Percentiles rank a stretch among this genome's conserved stretches.
These are phyloP conservation scores for Chaetomium olivaceum DNA, from an alignment of 2,329 filamentous ascomycete species.

Conservation along the genomic window DNA sequence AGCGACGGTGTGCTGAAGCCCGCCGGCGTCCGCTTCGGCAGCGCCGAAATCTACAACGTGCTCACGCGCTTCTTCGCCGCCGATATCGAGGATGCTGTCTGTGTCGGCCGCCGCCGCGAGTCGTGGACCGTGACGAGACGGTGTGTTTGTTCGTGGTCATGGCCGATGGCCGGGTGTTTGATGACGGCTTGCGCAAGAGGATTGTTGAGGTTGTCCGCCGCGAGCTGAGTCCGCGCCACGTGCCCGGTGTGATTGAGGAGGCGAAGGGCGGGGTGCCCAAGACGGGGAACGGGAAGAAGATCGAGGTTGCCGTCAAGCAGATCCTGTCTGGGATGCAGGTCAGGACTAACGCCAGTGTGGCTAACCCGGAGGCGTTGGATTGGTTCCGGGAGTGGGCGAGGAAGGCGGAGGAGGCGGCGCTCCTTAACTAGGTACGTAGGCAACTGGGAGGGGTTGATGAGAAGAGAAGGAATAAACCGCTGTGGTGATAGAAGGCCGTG, in stretches of 20 bases:
- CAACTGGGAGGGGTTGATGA: not conserved
- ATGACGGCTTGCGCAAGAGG: conserved; percentile 57
- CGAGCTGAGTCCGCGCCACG: conserved; percentile 85
- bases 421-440: conserved; percentile 13
- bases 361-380: conserved; percentile 81
- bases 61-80: conserved; percentile 77
- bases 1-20: conserved; percentile 94
- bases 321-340: conserved; percentile 85
- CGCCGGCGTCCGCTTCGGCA: conserved; percentile 85
- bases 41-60: conserved; percentile 96
- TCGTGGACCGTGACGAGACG: conserved; percentile 77
- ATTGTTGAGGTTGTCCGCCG: conserved; percentile 70
- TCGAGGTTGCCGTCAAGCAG: conserved; percentile 95
- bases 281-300: conserved; percentile 95
- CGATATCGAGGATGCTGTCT: conserved; percentile 82
- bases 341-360: conserved; percentile 89
- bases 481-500: not conserved
- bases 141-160: conserved; percentile 89
- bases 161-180: conserved; percentile 57
- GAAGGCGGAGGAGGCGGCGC: conserved; percentile 32
- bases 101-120: conserved; percentile 73
- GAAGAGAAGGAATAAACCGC: not conserved
- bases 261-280: conserved; percentile 72
- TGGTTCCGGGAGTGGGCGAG: conserved; percentile 83
- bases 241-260: conserved; percentile 79